Conservation (phyloP, 805 yeast genomes). For the Ogataea philodendri region DNA sequence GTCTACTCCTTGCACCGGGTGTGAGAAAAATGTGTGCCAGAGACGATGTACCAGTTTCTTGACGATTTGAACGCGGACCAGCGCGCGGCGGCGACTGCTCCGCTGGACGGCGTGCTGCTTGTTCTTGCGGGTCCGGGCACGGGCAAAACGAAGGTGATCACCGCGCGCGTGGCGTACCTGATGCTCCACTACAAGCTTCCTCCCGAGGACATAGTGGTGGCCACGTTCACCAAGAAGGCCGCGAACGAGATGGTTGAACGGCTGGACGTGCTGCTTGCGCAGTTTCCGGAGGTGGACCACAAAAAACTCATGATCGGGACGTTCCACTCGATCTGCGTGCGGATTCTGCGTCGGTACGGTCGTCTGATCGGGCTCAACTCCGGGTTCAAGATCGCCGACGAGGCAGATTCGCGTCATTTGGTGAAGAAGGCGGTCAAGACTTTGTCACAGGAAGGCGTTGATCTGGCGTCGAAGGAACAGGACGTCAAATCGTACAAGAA, state of each 20-base stretch:
- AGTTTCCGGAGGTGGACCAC: constrained; percentile 33
- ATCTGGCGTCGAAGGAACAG: constrained; percentile 30
- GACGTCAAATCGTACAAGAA: constrained; percentile 41
- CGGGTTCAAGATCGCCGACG: constrained; percentile 58
- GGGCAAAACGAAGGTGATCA: constrained; percentile 80
- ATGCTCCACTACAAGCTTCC: constrained; percentile 47
- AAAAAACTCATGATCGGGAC: constrained; percentile 72
- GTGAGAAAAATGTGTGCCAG: no score
- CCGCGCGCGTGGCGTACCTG: constrained; percentile 74
- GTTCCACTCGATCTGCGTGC: constrained; percentile 78
- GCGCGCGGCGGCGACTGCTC: constrained; percentile 42
- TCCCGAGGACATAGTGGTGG: constrained; percentile 70
- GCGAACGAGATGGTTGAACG: constrained; percentile 81
- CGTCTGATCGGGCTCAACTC: constrained; percentile 40
- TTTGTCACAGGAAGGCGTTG: constrained; percentile 14
- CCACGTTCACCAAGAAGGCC: constrained; percentile 92
- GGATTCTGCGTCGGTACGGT: constrained; percentile 58
- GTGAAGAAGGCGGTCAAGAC: constrained; percentile 37
- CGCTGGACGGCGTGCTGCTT: constrained; percentile 41
- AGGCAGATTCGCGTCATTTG: constrained; percentile 53
- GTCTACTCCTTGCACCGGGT: constrained; percentile 5
- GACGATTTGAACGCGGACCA: constrained; percentile 41
- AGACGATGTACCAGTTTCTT: constrained; percentile 9
- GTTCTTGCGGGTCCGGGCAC: constrained; percentile 64
- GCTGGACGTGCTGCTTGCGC: constrained; percentile 38